These are phyloP conservation scores for Macrophomina phaseolina DNA, from an alignment of 2,329 filamentous ascomycete species.

Conservation along the genomic window DNA sequence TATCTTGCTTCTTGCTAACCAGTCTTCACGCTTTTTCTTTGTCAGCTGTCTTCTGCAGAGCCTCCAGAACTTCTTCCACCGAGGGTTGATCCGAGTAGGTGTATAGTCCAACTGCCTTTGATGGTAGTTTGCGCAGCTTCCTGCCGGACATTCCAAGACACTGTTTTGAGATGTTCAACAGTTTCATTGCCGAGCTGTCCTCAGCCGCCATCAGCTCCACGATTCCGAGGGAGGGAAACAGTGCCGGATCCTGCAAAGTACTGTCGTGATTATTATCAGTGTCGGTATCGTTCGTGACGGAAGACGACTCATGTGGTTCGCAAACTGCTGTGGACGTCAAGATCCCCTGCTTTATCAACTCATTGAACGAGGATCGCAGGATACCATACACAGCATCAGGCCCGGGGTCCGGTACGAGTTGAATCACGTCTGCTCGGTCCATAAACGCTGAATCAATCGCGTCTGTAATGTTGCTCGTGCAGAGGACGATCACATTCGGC, in stretches of 20 bases:
- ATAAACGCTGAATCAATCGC: slow-evolving; percentile 56
- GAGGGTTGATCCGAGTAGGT: slow-evolving; percentile 31
- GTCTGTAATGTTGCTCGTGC: slow-evolving; percentile 56
- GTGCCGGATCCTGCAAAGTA: background rate
- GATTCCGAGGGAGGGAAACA: slow-evolving; percentile 33
- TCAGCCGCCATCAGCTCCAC: background rate
- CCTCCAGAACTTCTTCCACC: slow-evolving; percentile 30
- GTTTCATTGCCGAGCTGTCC: slow-evolving; percentile 35
- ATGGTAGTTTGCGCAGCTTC: slow-evolving; percentile 31
- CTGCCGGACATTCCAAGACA: slow-evolving; percentile 37
- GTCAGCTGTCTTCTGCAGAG: slow-evolving; percentile 22
- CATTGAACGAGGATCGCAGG: slow-evolving; percentile 54
- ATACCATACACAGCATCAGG: slow-evolving; percentile 54
- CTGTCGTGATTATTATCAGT: background rate
- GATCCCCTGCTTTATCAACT: slow-evolving; percentile 48
- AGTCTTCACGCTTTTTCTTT: background rate
- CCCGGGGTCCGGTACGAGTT: slow-evolving; percentile 50
- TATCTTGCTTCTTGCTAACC: background rate
- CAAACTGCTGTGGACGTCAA: slow-evolving; percentile 33
- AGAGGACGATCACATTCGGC: slow-evolving; percentile 55
- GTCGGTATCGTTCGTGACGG: too few relatives aligned
- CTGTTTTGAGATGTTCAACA: slow-evolving; percentile 41
- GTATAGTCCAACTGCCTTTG: slow-evolving; percentile 32
- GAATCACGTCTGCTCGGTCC: slow-evolving; percentile 56
- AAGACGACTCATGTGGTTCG: background rate